Conservation (phyloP, 2,329 filamentous ascomycete species). For the Diplodia mutila region DNA sequence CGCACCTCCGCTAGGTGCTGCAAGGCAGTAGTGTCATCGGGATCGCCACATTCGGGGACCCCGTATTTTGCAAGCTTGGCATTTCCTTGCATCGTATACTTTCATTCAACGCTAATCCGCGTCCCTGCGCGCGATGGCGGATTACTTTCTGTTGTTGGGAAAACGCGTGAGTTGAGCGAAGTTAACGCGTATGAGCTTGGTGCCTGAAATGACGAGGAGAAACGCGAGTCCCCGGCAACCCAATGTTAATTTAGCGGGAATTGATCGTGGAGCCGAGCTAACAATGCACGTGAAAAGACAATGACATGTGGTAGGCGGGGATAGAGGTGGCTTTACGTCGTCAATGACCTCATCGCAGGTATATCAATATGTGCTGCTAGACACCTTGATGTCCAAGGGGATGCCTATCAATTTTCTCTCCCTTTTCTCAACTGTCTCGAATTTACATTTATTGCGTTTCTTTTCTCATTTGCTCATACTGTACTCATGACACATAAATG, state of each 20-base stretch:
- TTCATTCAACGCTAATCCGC: background rate
- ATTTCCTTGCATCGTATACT: background rate
- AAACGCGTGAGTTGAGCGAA: background rate
- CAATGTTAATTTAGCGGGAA: background rate
- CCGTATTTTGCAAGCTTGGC: background rate
- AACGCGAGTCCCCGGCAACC: background rate
- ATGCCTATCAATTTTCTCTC: background rate
- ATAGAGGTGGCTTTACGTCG: no score
- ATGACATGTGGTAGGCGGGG: background rate
- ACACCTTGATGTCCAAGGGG: background rate
- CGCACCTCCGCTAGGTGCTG: background rate
- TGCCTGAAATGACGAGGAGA: background rate
- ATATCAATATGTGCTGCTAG: background rate
- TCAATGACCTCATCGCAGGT: background rate
- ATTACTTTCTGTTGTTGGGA: background rate
- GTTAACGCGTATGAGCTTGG: background rate
- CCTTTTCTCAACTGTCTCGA: background rate
- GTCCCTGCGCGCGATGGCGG: background rate
- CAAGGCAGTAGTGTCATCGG: background rate
- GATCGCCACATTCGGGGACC: background rate
- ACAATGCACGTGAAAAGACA: background rate
- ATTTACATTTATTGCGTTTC: background rate
- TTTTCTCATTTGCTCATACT: conserved; percentile 13
- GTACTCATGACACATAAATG: background rate
- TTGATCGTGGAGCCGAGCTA: background rate